A percentile compares a stretch with the other conserved stretches of the same genome.
phyloP scores from a whole-genome alignment of 1,284 basidiomycete species.

The Ustilago hordei region DNA sequence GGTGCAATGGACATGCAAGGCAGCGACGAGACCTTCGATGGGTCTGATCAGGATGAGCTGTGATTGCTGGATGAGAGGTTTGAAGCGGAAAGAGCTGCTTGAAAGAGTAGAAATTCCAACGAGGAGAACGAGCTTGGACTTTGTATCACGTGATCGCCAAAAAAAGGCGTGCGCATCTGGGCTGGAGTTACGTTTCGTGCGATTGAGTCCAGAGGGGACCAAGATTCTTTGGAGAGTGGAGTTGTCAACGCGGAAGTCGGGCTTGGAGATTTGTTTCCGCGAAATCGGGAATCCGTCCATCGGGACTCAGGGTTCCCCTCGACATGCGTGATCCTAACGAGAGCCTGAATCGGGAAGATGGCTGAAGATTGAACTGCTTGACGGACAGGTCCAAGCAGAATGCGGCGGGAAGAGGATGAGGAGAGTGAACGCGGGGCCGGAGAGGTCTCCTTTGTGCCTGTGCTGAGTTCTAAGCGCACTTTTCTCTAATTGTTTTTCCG shows the following conservation, averaged over 20 bases:
- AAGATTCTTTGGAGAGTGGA: constrained; percentile 23
- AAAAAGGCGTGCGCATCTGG: too few relatives aligned
- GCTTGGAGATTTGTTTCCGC: background rate
- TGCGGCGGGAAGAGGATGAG: constrained; percentile 13
- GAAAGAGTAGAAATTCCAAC: background rate
- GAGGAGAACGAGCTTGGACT: constrained; percentile 1
- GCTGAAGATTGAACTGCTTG: background rate
- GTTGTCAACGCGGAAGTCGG: constrained; percentile 11
- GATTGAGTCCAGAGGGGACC: background rate
- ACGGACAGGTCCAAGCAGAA: background rate
- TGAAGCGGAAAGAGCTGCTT: background rate
- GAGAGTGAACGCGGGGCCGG: constrained; percentile 4
- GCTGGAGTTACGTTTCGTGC: too few relatives aligned
- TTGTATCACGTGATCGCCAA: too few relatives aligned
- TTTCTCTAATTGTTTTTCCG: background rate
- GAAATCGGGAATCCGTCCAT: background rate
- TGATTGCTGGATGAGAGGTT: background rate
- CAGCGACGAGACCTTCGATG: too few relatives aligned
- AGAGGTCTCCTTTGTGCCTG: background rate
- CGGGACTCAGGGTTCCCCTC: background rate
- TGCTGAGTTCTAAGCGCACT: background rate
- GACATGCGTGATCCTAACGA: background rate
- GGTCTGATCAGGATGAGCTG: too few relatives aligned
- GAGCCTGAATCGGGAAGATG: background rate
- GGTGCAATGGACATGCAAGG: too few relatives aligned